Evolutionary conservation across 1,284 basidiomycete genomes (phyloP).

Genomic region (Stereum hirsutum): DNA sequence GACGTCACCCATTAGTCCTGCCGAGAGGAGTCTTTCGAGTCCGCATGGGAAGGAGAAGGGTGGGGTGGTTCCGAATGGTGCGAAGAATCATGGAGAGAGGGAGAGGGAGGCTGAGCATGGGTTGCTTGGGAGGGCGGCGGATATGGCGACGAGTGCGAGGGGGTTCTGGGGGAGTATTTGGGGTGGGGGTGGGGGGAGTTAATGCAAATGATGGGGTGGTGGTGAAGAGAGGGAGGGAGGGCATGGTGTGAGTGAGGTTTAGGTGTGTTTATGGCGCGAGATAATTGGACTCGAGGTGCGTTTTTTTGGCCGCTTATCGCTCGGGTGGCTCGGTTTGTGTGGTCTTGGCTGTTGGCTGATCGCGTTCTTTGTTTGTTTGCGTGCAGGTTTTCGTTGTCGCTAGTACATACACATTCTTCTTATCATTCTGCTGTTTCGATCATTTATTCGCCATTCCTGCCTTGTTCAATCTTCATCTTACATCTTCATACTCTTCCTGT

Average conservation of each 20-base stretch:
- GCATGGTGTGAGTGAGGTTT: too few relatives aligned
- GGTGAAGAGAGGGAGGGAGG: too few relatives aligned
- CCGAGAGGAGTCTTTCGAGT: background rate
- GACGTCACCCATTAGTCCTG: background rate
- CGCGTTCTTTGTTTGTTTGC: background rate
- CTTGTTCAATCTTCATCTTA: too few relatives aligned
- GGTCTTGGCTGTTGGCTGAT: background rate
- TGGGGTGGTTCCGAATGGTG: background rate
- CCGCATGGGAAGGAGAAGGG: background rate
- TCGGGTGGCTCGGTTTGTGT: background rate
- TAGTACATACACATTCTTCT: too few relatives aligned
- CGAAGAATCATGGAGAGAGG: background rate
- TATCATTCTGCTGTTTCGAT: background rate
- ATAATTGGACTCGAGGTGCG: background rate
- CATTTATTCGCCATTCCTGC: background rate
- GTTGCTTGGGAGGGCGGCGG: slow-evolving; percentile 1
- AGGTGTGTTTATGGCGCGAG: too few relatives aligned
- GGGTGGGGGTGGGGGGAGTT: background rate
- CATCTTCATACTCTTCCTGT: too few relatives aligned
- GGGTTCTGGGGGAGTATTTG: slow-evolving; percentile 3
- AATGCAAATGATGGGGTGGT: background rate
- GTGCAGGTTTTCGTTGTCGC: background rate
- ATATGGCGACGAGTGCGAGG: background rate
- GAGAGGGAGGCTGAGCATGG: background rate
- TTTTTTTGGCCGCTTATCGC: background rate